phyloP scores from a whole-genome alignment of 2,329 filamentous ascomycete genomes.

The Alternaria infectoria region DNA sequence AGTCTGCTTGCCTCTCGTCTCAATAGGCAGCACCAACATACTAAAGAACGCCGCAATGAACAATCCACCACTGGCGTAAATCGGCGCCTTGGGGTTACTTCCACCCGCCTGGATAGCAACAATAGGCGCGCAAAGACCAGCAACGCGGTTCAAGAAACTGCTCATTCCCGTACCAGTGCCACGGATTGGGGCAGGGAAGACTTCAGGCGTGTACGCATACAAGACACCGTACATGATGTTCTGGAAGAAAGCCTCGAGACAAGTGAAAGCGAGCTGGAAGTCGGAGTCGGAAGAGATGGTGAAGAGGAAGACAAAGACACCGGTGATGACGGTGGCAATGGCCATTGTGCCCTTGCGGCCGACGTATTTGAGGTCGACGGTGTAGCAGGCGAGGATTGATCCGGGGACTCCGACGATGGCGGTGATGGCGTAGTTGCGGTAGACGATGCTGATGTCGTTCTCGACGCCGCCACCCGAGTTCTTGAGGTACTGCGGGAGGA shows the following conservation, averaged over 20 bases:
- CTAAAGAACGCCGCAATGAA: conserved; percentile 53
- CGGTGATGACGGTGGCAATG: conserved; percentile 69
- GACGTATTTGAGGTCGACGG: conserved; percentile 73
- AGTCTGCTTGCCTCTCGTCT: conserved; percentile 52
- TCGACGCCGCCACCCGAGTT: conserved; percentile 54
- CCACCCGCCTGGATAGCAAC: conserved; percentile 59
- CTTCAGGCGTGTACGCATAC: conserved; percentile 78
- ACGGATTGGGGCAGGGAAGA: conserved; percentile 74
- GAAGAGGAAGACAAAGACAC: conserved; percentile 72
- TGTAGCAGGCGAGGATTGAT: conserved; percentile 74
- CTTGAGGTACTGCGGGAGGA: conserved; percentile 84
- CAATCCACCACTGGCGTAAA: conserved; percentile 52
- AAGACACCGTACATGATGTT: conserved; percentile 68
- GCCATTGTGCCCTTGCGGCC: conserved; percentile 77
- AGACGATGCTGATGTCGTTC: conserved; percentile 55
- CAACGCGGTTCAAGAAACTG: conserved; percentile 72
- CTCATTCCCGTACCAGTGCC: conserved; percentile 76
- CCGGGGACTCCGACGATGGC: conserved; percentile 79
- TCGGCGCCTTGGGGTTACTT: conserved; percentile 50
- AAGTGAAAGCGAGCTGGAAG: conserved; percentile 69
- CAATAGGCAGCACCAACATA: conserved; percentile 52
- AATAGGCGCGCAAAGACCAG: conserved; percentile 72
- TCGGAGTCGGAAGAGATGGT: conserved; percentile 62
- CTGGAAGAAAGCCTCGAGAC: conserved; percentile 72
- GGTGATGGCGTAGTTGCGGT: conserved; percentile 84